Evolutionary conservation across 495 filamentous ascomycete genomes (phyloP).

Genomic region (Oleoguttula mirabilis): DNA sequence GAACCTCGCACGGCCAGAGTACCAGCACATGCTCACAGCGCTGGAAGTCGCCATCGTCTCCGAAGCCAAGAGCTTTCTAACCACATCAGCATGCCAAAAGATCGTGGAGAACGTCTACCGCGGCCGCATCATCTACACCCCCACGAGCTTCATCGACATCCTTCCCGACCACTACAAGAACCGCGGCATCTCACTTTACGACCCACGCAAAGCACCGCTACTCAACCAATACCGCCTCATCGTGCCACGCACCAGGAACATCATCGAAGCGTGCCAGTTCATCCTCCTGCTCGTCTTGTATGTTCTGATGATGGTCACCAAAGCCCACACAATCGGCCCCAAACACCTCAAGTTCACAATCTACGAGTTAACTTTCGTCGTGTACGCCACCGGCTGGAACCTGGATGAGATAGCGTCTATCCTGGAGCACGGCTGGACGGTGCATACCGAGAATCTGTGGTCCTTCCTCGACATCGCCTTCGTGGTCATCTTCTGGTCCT

Average conservation of each 20-base stretch:
- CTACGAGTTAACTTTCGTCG: constrained; percentile 46
- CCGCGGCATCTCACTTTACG: constrained; percentile 56
- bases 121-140: constrained; percentile 57
- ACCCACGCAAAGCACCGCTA: constrained; percentile 49
- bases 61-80: constrained; percentile 54
- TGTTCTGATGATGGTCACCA: constrained; percentile 49
- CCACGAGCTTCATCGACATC: constrained; percentile 55
- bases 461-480: constrained; percentile 65
- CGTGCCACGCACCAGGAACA: constrained; percentile 55
- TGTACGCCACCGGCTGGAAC: constrained; percentile 60
- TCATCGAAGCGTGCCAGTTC: constrained; percentile 57
- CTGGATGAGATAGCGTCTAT: constrained; percentile 62
- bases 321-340: constrained; percentile 31
- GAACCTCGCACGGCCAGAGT: constrained; percentile 29
- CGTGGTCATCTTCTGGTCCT: constrained; percentile 46
- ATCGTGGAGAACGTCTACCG: constrained; percentile 57
- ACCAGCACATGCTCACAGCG: constrained; percentile 50
- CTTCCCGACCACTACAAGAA: constrained; percentile 64
- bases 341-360: constrained; percentile 31
- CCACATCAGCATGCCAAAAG: constrained; percentile 55
- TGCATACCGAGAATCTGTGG: constrained; percentile 69
- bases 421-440: constrained; percentile 59
- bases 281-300: constrained; percentile 48
- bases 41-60: constrained; percentile 61
- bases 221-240: constrained; percentile 66